Evolutionary conservation across 75 land plant genomes (phyloP).

Genomic region (Adiantum capillusveneris): DNA sequence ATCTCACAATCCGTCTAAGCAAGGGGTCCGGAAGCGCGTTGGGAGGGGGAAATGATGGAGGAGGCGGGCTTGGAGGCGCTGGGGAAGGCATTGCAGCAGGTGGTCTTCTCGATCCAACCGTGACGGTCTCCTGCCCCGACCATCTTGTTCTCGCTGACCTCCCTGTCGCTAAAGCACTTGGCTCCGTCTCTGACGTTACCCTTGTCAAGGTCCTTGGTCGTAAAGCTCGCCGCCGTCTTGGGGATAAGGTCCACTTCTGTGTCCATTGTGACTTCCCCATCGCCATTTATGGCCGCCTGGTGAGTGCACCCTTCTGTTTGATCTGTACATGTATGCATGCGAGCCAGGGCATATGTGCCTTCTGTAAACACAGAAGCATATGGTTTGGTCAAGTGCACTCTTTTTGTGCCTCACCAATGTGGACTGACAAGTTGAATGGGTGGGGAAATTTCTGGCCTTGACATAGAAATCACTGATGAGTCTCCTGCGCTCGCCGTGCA

Average conservation of each 20-base stretch:
- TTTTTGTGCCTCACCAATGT: too few relatives aligned
- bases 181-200: conserved; percentile 8
- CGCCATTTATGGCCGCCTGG: conserved; percentile 45
- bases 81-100: conserved; percentile 3
- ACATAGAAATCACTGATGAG: too few relatives aligned
- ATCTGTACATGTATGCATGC: too few relatives aligned
- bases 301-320: conserved; percentile 17
- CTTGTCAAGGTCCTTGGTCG: conserved; percentile 22
- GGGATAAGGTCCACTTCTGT: conserved; percentile 41
- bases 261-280: conserved; percentile 43
- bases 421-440: too few relatives aligned
- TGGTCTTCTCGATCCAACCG: conserved; percentile 15
- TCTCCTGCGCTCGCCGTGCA: too few relatives aligned
- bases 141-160: conserved; percentile 31
- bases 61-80: conserved; percentile 22
- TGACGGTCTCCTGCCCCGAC: conserved; percentile 22
- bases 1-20: conserved; percentile 28
- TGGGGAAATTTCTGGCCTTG: too few relatives aligned
- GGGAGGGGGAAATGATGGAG: conserved; percentile 14
- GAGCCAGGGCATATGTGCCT: too few relatives aligned
- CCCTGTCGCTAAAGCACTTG: conserved; percentile 31
- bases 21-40: conserved; percentile 6
- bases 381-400: too few relatives aligned
- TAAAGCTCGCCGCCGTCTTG: conserved; percentile 31
- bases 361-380: too few relatives aligned